Conservation (phyloP, 192 early-diverging fungal species). For the Coemansia sp. region DNA sequence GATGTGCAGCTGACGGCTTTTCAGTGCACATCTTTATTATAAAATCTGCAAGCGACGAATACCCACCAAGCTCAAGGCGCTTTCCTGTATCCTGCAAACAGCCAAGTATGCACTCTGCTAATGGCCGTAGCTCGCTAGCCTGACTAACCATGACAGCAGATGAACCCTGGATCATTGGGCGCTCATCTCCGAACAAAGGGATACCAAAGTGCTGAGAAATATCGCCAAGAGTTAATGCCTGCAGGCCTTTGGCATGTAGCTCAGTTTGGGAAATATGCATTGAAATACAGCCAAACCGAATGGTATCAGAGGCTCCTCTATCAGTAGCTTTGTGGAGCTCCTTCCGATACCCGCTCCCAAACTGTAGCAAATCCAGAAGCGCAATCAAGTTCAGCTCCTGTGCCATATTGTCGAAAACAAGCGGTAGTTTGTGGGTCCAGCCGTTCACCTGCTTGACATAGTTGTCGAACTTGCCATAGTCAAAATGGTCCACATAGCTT, state of each 20-base stretch:
- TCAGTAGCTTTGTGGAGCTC: slow-evolving; percentile 63
- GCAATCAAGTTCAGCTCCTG: slow-evolving; percentile 78
- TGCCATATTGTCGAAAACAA: slow-evolving; percentile 70
- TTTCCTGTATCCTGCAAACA: slow-evolving; percentile 70
- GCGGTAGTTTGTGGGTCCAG: slow-evolving; percentile 64
- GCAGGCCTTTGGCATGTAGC: slow-evolving; percentile 59
- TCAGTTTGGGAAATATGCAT: slow-evolving; percentile 70
- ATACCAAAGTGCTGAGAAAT: slow-evolving; percentile 70
- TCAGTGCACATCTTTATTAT: slow-evolving; percentile 61
- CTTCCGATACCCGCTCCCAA: slow-evolving; percentile 72
- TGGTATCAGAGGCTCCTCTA: slow-evolving; percentile 72
- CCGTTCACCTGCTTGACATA: slow-evolving; percentile 31
- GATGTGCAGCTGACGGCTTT: slow-evolving; percentile 50
- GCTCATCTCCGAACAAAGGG: slow-evolving; percentile 66
- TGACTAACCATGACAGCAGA: slow-evolving; percentile 65
- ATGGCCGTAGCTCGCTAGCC: slow-evolving; percentile 57
- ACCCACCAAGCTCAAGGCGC: slow-evolving; percentile 61
- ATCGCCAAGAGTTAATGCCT: slow-evolving; percentile 59
- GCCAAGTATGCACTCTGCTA: slow-evolving; percentile 63
- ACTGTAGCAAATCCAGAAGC: slow-evolving; percentile 69
- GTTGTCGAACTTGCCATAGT: slow-evolving; percentile 35
- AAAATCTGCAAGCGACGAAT: slow-evolving; percentile 66
- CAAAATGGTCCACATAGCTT: slow-evolving; percentile 33
- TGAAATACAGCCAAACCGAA: slow-evolving; percentile 79
- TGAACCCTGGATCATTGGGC: slow-evolving; percentile 37